A percentile compares a stretch with the other conserved stretches of the same genome.
These are phyloP conservation scores for Saccharomycopsis phalli DNA, from an alignment of 1,139 yeast species.

Conservation along the genomic window DNA sequence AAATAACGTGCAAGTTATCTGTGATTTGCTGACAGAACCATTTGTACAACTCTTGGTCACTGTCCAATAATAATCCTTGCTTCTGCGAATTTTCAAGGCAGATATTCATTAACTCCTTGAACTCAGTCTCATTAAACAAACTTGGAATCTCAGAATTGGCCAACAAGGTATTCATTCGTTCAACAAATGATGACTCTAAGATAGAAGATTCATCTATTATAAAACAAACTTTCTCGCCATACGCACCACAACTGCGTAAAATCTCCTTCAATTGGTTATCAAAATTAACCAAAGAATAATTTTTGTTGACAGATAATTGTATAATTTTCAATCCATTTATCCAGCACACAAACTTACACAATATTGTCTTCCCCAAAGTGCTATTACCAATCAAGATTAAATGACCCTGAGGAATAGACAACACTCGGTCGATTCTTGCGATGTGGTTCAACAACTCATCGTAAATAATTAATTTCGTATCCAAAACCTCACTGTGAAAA, in stretches of 20 bases:
- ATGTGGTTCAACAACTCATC: slow-evolving; percentile 70
- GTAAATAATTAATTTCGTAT: slow-evolving; percentile 52
- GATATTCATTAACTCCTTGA: slow-evolving; percentile 40
- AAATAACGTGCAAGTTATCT: slow-evolving; percentile 70
- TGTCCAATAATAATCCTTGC: slow-evolving; percentile 56
- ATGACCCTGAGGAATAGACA: slow-evolving; percentile 86
- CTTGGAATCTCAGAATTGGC: slow-evolving; percentile 95
- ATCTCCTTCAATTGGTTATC: slow-evolving; percentile 53
- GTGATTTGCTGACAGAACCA: slow-evolving; percentile 73
- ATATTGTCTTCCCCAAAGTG: slow-evolving; percentile 73
- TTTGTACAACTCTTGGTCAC: slow-evolving; percentile 60
- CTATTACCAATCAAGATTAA: slow-evolving; percentile 80
- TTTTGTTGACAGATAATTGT: slow-evolving; percentile 50
- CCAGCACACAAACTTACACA: slow-evolving; percentile 85
- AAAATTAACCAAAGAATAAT: slow-evolving; percentile 54
- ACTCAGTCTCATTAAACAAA: slow-evolving; percentile 72
- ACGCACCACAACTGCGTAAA: slow-evolving; percentile 40
- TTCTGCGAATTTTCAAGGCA: slow-evolving; percentile 53
- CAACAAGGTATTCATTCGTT: slow-evolving; percentile 81
- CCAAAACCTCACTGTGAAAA: slow-evolving; percentile 71
- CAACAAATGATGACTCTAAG: slow-evolving; percentile 70
- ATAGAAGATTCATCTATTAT: slow-evolving; percentile 77
- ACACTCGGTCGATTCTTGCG: slow-evolving; percentile 70
- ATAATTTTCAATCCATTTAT: slow-evolving; percentile 64
- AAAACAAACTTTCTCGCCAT: slow-evolving; percentile 61